Conservation (phyloP, 768 basidiomycete genomes). For the Lanmaoa pseudosensibilis region DNA sequence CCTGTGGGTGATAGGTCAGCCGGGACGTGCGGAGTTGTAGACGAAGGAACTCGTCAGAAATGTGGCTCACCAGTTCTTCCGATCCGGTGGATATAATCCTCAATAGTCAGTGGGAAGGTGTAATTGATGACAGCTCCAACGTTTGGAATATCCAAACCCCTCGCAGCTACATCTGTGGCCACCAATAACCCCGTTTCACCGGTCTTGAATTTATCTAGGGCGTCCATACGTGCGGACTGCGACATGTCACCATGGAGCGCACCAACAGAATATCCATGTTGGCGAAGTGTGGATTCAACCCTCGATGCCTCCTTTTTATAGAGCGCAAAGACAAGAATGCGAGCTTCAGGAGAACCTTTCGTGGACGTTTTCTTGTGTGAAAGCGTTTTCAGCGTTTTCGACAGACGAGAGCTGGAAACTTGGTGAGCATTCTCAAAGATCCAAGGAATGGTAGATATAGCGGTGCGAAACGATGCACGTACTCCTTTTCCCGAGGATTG, state of each 20-base stretch:
- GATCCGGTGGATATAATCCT: slow-evolving; percentile 90
- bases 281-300: slow-evolving; percentile 75
- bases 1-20: slow-evolving; percentile 45
- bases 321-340: slow-evolving; percentile 88
- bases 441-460: not conserved
- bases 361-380: slow-evolving; percentile 61
- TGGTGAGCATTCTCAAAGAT: not conserved
- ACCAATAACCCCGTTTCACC: slow-evolving; percentile 83
- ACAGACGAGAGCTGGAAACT: slow-evolving; percentile 53
- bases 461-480: slow-evolving; percentile 26
- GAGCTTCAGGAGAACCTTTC: slow-evolving; percentile 51
- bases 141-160: slow-evolving; percentile 96
- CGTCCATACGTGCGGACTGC: slow-evolving; percentile 79
- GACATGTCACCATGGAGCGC: slow-evolving; percentile 91
- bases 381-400: slow-evolving; percentile 53
- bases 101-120: slow-evolving; percentile 95
- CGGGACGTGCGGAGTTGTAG: not conserved
- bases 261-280: slow-evolving; percentile 75
- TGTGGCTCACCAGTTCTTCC: slow-evolving; percentile 72
- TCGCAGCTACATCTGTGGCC: slow-evolving; percentile 96
- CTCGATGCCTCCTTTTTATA: slow-evolving; percentile 97
- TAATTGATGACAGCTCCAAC: slow-evolving; percentile 95
- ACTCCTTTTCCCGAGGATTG: slow-evolving; percentile 85
- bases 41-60: not conserved
- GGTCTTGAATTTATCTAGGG: slow-evolving; percentile 82